Evolutionary conservation across 2,329 filamentous ascomycete species (phyloP), one percentile per base, ranked within the genome.

Genomic region (Emmonsia crescens): DNA sequence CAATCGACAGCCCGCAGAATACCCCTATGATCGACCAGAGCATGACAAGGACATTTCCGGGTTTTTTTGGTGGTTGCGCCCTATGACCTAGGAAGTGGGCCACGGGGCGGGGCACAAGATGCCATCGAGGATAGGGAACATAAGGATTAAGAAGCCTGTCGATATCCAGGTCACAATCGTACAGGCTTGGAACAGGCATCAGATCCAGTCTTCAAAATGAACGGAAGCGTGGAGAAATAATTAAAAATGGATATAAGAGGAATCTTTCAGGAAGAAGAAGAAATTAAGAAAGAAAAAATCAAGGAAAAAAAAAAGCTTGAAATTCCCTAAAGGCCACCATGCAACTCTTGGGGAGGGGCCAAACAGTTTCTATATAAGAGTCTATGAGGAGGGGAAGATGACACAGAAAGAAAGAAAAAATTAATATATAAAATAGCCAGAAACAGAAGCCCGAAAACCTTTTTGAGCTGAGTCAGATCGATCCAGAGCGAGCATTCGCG

Each of bases 121-220:
- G 76, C 71, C 89, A 82, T 67, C 82, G 83, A 48, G 87, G 86
- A 16, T 82, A 77, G 9, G 88, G 88, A 29, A 95, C 70, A 63
- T 85, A 79, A 2, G 81, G 87, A 71, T 93, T 91, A 58, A 95
- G 72, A 71, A 87, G 84, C n/a, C 75, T 76, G 78, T 96, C 91
- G 65, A 96, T 83, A 74, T 94, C 84, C 74, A 95, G 85, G 69
- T 86, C 79, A 69, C 73, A 74, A 31, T 67, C 66, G 21, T 64
- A 68, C 5, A 69, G 66, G 52, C 69, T 67, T 12, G 68, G 63
- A 12, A 46, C 9, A 21, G 48, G 44, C 49, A 60, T 60, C 36
- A 14, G 52, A 56, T 24, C n/a, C 33, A 19, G 33, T 33, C 4
- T 51, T 38, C 19, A 24, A 12, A 44, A 14, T 8, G 33, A 31